phyloP scores from a whole-genome alignment of 805 yeast genomes.

The Wickerhamomyces alni region DNA sequence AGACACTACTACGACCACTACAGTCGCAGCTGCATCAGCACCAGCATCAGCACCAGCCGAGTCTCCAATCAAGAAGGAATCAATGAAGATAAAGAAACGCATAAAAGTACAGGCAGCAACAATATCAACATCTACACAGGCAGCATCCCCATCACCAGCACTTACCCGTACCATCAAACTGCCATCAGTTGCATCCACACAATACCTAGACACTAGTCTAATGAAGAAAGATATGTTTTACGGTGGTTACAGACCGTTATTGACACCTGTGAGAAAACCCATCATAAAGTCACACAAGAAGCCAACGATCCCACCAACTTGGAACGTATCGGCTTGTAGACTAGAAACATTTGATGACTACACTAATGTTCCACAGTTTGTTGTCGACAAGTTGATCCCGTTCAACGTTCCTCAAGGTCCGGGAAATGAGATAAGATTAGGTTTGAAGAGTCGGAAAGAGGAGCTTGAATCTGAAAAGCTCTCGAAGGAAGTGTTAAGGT shows the following conservation, averaged over 20 bases:
- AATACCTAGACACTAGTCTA: conserved; percentile 15
- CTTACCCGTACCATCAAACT: conserved; percentile 3
- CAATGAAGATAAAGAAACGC: not conserved
- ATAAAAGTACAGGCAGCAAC: not conserved
- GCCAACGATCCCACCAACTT: conserved; percentile 18
- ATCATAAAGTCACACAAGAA: conserved; percentile 10
- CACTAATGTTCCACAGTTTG: conserved; percentile 21
- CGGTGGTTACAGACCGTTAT: conserved; percentile 21
- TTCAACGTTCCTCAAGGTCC: conserved; percentile 18
- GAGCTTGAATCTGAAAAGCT: conserved; percentile 15
- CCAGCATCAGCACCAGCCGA: not conserved
- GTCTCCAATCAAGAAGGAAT: not conserved
- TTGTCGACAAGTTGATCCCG: conserved; percentile 20
- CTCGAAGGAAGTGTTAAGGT: conserved; percentile 17
- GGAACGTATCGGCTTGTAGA: conserved; percentile 22
- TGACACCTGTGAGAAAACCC: conserved; percentile 20
- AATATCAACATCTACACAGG: not conserved
- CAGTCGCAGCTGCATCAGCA: not conserved
- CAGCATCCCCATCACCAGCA: conserved; percentile 2
- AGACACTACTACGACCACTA: not conserved
- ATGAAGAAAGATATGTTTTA: conserved; percentile 18
- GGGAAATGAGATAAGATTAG: conserved; percentile 21
- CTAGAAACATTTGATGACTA: conserved; percentile 21
- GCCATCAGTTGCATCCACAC: conserved; percentile 21
- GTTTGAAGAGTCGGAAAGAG: conserved; percentile 18